These are phyloP conservation scores for Psilocybe azurescens DNA, from an alignment of 768 basidiomycete genomes.

Conservation along the genomic window DNA sequence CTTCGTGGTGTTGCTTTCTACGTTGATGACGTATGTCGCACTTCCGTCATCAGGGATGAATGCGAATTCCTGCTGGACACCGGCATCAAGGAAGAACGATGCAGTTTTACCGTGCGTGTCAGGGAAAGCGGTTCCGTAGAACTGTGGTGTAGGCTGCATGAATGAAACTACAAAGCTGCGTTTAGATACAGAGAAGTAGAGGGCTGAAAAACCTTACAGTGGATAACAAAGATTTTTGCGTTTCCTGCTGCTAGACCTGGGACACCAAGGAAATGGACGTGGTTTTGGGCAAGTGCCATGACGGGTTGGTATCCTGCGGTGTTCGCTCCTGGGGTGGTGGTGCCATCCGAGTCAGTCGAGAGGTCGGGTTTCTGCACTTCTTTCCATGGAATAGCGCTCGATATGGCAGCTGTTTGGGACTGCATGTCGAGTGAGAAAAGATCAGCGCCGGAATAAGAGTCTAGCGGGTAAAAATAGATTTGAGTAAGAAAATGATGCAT, in stretches of 20 bases:
- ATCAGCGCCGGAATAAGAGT: constrained; percentile 69
- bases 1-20: constrained; percentile 44
- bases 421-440: constrained; percentile 77
- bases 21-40: constrained; percentile 65
- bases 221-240: constrained; percentile 84
- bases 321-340: constrained; percentile 30
- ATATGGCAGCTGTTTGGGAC: constrained; percentile 62
- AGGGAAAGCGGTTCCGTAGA: constrained; percentile 69
- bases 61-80: constrained; percentile 73
- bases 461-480: constrained; percentile 36
- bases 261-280: constrained; percentile 82
- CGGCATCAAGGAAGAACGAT: constrained; percentile 66
- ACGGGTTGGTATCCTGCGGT: constrained; percentile 66
- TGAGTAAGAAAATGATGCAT: constrained; percentile 3
- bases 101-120: constrained; percentile 69
- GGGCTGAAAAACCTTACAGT: constrained; percentile 58
- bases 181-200: neutral
- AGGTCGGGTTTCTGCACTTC: constrained; percentile 64
- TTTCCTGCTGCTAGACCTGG: constrained; percentile 70
- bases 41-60: constrained; percentile 66
- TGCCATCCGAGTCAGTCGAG: constrained; percentile 14
- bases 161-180: constrained; percentile 57
- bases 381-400: constrained; percentile 65
- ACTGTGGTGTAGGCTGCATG: constrained; percentile 77
- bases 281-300: constrained; percentile 86